These are phyloP conservation scores for Botrytis squamosa DNA, from an alignment of 2,329 filamentous ascomycete species.

Conservation along the genomic window DNA sequence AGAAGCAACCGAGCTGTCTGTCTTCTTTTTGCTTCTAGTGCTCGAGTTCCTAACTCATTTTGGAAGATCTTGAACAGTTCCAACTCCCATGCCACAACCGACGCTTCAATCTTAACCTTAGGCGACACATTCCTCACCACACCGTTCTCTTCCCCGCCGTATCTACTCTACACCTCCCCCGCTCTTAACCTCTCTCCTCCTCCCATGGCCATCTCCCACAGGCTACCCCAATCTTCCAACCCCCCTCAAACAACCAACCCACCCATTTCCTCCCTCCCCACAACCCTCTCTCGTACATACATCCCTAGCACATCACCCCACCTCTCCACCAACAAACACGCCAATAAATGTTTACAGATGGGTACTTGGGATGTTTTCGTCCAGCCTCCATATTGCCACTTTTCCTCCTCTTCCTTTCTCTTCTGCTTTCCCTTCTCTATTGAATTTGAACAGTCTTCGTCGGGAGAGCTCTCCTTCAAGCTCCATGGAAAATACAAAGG, in stretches of 20 bases:
- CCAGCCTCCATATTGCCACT: conserved; percentile 50
- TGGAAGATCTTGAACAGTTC: background rate
- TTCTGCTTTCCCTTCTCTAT: conserved; percentile 6
- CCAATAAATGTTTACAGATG: conserved; percentile 86
- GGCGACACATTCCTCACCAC: background rate
- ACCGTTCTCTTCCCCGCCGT: background rate
- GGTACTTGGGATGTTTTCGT: conserved; percentile 45
- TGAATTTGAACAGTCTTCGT: too few species aligned
- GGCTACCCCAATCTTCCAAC: conserved; percentile 12
- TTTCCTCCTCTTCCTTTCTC: background rate
- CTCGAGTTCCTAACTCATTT: background rate
- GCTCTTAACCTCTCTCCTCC: background rate
- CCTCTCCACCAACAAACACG: conserved; percentile 71
- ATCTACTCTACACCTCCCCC: conserved; percentile 43
- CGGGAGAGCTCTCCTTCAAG: background rate
- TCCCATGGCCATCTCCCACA: background rate
- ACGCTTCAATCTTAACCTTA: background rate
- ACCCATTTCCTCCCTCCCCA: conserved; percentile 66
- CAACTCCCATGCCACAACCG: background rate
- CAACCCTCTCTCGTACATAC: conserved; percentile 54
- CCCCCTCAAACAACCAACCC: conserved; percentile 53
- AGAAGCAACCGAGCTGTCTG: background rate
- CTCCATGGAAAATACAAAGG: background rate
- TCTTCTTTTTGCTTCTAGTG: background rate
- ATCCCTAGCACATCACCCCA: conserved; percentile 58